Evolutionary conservation across 768 basidiomycete species (phyloP), one percentile per base, ranked within the genome.

Genomic region (Royoungia palumana): DNA sequence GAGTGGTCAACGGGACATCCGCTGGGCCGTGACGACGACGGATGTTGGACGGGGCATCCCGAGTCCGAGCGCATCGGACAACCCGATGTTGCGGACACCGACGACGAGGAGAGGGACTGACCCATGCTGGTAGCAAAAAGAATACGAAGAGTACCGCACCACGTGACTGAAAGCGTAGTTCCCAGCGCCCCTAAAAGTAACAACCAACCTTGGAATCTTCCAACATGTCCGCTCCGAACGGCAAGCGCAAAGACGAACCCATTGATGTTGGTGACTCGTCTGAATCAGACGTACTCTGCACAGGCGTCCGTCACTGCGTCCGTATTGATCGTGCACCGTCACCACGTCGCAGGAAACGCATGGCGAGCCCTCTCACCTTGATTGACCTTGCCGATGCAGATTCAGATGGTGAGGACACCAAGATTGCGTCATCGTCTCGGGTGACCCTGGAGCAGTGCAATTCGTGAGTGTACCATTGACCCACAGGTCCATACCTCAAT

Each of bases 1-100:
- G 71, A 68, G 54, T 85, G 80, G 55, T 82, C 77, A 11, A 88
- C 69, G 2, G 87, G 88, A 60, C 86, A 88, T 62, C 78, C 74
- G 30, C 69, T 67, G 32, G 24, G 37, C 32, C 40, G 38, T 3
- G 48, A 10, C 11, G 46, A 32, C 32, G 32, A 6, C 32, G 32
- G 32, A 6, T 78, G 75, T 30, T 72, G 67, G 34, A 80, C 56
- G 14, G 78, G 79, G 51, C 78, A 80, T n/a, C 57, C 46, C 3
- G 66, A 50, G 10, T 17, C 17, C 47, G 13, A 11, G 30, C 49
- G 49, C 48, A 54, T 50, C 6, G 56, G 61, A 36, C 49, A 52
- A 8, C 47, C 42, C 38, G 56, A 21, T 16, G 46, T 39, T 14
- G 56, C 25, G 14, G 52, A 50, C 34, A 14, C 4, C 14, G 41